phyloP scores from a whole-genome alignment of 2,329 filamentous ascomycete genomes.

The Cucurbitaria berberidis region DNA sequence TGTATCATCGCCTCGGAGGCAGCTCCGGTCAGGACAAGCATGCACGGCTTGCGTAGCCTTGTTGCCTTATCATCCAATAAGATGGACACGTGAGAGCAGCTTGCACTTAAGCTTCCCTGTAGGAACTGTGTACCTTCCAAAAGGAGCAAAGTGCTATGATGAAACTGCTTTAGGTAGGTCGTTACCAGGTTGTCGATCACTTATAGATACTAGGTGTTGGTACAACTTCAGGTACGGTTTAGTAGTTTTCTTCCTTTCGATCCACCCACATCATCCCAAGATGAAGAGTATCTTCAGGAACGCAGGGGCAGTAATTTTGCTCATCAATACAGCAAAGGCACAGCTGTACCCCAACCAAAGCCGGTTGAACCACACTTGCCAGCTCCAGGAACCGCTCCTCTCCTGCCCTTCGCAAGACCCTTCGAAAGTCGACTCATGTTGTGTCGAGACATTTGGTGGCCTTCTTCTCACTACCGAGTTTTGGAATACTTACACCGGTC shows the following conservation, averaged over 20 bases:
- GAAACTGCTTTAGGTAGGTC: conserved; percentile 9
- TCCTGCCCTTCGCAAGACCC: conserved; percentile 43
- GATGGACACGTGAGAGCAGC: conserved; percentile 35
- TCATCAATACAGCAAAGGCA: conserved; percentile 36
- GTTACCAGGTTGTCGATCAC: background rate
- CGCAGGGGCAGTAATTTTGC: conserved; percentile 25
- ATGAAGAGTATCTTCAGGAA: conserved; percentile 28
- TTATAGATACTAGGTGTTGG: background rate
- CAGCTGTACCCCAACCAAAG: conserved; percentile 56
- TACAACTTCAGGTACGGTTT: conserved; percentile 1
- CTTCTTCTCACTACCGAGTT: conserved; percentile 68
- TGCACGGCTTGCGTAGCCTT: conserved; percentile 28
- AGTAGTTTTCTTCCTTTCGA: conserved; percentile 5
- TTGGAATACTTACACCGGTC: conserved; percentile 69
- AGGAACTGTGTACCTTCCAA: conserved; percentile 44
- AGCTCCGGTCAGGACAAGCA: conserved; percentile 19
- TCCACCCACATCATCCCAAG: conserved; percentile 6
- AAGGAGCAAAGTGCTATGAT: conserved; percentile 39
- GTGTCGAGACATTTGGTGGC: conserved; percentile 69
- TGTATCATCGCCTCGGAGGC: conserved; percentile 22
- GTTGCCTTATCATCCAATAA: conserved; percentile 38
- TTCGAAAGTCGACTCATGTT: conserved; percentile 64
- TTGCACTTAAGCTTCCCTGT: conserved; percentile 28
- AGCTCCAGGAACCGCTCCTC: conserved; percentile 47
- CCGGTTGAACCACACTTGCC: conserved; percentile 63